phyloP scores from a whole-genome alignment of 2,329 filamentous ascomycete genomes.

The Lizonia empirigonia region DNA sequence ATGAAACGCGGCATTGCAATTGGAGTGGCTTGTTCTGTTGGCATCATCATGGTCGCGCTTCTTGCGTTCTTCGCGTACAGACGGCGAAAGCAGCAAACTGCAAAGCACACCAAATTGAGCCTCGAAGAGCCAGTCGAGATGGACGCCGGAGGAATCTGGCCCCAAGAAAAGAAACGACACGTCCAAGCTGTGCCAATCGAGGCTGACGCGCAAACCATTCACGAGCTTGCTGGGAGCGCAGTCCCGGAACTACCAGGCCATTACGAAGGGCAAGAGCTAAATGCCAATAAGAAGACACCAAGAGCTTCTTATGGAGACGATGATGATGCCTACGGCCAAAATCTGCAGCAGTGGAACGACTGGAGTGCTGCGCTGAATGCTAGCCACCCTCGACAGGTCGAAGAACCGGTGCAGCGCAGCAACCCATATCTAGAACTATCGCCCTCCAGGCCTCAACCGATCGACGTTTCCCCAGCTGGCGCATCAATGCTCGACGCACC shows the following conservation, averaged over 20 bases:
- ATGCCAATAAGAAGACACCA: conserved; percentile 12
- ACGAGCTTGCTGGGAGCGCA: conserved; percentile 29
- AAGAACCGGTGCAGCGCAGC: not conserved
- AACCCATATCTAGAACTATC: conserved; percentile 6
- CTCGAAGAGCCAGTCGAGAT: conserved; percentile 11
- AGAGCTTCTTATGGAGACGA: conserved; percentile 14
- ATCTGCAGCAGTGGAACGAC: conserved; percentile 17
- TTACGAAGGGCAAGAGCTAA: conserved; percentile 24
- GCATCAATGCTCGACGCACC: not conserved
- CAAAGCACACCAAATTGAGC: conserved; percentile 6
- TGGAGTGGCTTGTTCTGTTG: conserved; percentile 32
- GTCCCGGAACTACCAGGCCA: conserved; percentile 30
- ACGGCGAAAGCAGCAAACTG: conserved; percentile 24
- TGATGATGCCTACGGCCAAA: conserved; percentile 13
- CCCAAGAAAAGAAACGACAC: conserved; percentile 23
- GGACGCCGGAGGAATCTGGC: conserved; percentile 9
- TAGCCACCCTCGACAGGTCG: conserved; percentile 4
- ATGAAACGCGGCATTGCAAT: conserved; percentile 41
- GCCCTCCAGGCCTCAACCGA: not conserved
- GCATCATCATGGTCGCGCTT: conserved; percentile 29
- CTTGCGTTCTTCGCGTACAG: conserved; percentile 30
- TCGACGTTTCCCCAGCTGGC: conserved; percentile 1
- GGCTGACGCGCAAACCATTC: conserved; percentile 27
- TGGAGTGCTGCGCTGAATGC: conserved; percentile 14
- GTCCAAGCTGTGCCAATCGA: conserved; percentile 23